Percentiles rank a stretch among this genome's conserved stretches.
These are phyloP conservation scores for Starmera amethionina DNA, from an alignment of 805 yeast species.

Conservation along the genomic window DNA sequence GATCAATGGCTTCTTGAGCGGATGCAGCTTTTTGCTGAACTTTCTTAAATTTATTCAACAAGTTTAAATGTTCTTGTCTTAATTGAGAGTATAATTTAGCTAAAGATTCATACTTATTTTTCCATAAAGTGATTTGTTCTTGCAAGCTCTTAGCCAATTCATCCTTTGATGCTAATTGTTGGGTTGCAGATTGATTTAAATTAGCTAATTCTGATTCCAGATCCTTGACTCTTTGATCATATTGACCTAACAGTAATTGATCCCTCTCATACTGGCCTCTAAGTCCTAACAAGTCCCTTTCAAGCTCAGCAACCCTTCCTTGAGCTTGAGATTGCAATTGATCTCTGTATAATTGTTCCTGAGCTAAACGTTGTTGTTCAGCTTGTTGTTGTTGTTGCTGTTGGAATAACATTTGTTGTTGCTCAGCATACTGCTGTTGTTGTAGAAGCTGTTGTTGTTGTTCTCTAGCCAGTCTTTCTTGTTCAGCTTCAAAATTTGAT, in stretches of 20 bases:
- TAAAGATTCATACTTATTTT: constrained; percentile 76
- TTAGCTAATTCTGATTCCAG: constrained; percentile 63
- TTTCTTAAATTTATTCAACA: constrained; percentile 69
- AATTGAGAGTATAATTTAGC: constrained; percentile 86
- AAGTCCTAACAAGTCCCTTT: constrained; percentile 66
- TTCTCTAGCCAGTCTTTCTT: constrained; percentile 48
- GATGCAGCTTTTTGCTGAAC: constrained; percentile 78
- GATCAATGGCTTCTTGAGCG: constrained; percentile 84
- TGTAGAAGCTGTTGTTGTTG: constrained; percentile 54
- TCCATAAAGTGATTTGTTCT: constrained; percentile 73
- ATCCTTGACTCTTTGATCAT: constrained; percentile 75
- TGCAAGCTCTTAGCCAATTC: constrained; percentile 59
- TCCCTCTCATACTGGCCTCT: constrained; percentile 81
- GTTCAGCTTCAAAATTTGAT: constrained; percentile 46
- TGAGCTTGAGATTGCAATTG: constrained; percentile 68
- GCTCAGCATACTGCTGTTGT: constrained; percentile 58
- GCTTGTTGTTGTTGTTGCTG: constrained; percentile 66
- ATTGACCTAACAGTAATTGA: constrained; percentile 74
- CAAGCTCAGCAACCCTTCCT: constrained; percentile 71
- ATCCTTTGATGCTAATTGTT: constrained; percentile 67
- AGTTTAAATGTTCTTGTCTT: constrained; percentile 81
- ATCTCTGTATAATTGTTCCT: constrained; percentile 56
- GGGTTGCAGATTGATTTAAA: constrained; percentile 54
- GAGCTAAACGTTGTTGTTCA: constrained; percentile 59
- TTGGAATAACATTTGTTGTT: constrained; percentile 60